phyloP scores from a whole-genome alignment of 768 basidiomycete genomes.

The Trametes cubensis region DNA sequence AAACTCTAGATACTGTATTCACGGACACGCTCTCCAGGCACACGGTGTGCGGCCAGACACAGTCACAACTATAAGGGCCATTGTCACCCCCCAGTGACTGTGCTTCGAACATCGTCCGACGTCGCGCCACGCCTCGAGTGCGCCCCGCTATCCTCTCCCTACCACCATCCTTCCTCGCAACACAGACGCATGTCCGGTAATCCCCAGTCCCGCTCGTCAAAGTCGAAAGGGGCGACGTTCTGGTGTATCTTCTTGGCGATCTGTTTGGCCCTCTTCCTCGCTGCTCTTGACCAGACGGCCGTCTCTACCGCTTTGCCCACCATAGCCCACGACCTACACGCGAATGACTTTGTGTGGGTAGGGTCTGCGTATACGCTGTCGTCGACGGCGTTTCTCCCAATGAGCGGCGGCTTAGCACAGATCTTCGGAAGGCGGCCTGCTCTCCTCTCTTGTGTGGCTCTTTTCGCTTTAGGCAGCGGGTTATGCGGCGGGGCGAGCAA shows the following conservation, averaged over 20 bases:
- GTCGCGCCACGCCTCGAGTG: too few species aligned
- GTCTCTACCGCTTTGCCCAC: conserved; percentile 28
- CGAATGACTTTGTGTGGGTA: conserved; percentile 26
- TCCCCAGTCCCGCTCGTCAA: too few species aligned
- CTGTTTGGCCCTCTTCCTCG: conserved; percentile 27
- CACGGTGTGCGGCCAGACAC: too few species aligned
- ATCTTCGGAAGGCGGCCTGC: conserved; percentile 39
- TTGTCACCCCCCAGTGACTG: too few species aligned
- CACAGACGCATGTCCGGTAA: too few species aligned
- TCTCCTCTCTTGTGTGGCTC: conserved; percentile 30
- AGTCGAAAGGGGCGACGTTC: too few species aligned
- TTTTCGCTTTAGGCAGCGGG: conserved; percentile 44
- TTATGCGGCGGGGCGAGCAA: conserved; percentile 40
- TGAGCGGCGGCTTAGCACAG: conserved; percentile 36
- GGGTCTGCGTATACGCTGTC: conserved; percentile 37
- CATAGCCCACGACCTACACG: conserved; percentile 18
- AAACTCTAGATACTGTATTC: too few species aligned
- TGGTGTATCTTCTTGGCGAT: conserved; percentile 29
- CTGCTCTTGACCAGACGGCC: conserved; percentile 25
- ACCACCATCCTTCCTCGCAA: too few species aligned
- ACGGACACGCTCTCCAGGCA: too few species aligned
- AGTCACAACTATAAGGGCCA: too few species aligned
- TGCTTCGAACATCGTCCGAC: too few species aligned
- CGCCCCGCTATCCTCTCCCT: too few species aligned
- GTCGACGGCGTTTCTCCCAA: conserved; percentile 38